Percentiles rank a stretch among this genome's conserved stretches.
These are phyloP conservation scores for Inga oerstediana DNA, from an alignment of 306 rosid species.

Conservation along the genomic window DNA sequence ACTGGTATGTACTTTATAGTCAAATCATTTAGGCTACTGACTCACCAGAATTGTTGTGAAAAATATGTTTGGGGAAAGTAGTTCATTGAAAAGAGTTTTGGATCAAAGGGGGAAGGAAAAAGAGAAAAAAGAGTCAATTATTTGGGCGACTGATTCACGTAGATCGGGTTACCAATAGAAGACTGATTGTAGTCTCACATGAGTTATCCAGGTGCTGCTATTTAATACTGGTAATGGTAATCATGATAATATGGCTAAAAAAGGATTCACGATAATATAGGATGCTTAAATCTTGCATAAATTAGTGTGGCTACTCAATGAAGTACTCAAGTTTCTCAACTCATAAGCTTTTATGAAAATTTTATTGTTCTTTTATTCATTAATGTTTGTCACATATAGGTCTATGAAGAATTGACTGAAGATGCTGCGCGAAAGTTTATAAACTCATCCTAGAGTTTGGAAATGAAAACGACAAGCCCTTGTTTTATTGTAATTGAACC, in stretches of 20 bases:
- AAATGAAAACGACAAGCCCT: conserved; percentile 26
- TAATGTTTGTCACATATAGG: conserved; percentile 40
- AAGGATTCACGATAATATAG: background rate
- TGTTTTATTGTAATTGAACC: conserved; percentile 26
- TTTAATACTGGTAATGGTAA: too few species aligned
- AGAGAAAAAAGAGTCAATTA: background rate
- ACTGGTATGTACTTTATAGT: conserved; percentile 53
- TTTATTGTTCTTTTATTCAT: background rate
- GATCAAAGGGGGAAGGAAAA: background rate
- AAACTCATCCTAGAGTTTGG: conserved; percentile 43
- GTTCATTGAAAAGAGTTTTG: background rate
- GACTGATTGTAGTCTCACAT: background rate
- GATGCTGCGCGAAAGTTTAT: conserved; percentile 65
- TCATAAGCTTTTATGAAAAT: background rate
- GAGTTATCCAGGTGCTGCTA: background rate
- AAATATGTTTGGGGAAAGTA: background rate
- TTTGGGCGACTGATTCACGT: background rate
- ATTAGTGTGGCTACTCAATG: background rate
- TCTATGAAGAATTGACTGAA: conserved; percentile 67
- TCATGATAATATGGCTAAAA: too few species aligned
- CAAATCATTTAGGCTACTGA: conserved; percentile 6
- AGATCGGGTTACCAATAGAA: background rate
- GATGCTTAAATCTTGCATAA: background rate
- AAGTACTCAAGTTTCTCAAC: background rate
- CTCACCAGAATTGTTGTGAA: conserved; percentile 3